A percentile compares a stretch with the other conserved stretches of the same genome.
These are phyloP conservation scores for Plasmodium chabaudi DNA, from an alignment of 169 alveolate species.

Conservation along the genomic window DNA sequence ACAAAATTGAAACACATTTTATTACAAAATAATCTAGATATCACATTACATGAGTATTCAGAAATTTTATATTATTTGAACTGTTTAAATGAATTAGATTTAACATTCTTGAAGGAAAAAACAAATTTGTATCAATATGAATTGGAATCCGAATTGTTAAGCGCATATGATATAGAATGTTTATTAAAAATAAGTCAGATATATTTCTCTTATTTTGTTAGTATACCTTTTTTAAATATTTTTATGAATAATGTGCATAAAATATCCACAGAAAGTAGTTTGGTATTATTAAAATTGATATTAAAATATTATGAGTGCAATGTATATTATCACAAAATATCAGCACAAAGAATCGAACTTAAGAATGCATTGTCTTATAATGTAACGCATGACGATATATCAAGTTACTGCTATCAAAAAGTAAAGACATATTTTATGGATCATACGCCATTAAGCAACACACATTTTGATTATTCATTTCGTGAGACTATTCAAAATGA, in stretches of 20 bases:
- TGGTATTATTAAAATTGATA: neutral
- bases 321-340: neutral
- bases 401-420: too few relatives aligned
- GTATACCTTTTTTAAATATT: conserved; percentile 22
- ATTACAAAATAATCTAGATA: conserved; percentile 8
- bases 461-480: too few relatives aligned
- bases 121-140: conserved; percentile 23
- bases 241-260: conserved; percentile 39
- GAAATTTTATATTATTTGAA: conserved; percentile 28
- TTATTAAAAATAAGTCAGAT: conserved; percentile 29
- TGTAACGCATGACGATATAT: too few relatives aligned
- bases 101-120: conserved; percentile 17
- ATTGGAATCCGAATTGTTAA: conserved; percentile 7
- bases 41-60: conserved; percentile 43
- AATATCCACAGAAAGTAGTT: conserved; percentile 17
- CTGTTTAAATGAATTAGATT: conserved; percentile 7
- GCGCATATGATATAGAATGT: conserved; percentile 20
- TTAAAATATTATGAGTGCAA: conserved; percentile 25
- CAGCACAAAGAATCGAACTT: neutral
- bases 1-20: conserved; percentile 9
- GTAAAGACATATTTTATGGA: too few relatives aligned
- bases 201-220: neutral
- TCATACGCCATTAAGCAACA: too few relatives aligned
- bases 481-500: too few relatives aligned
- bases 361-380: too few relatives aligned